Evolutionary conservation across 257 asterid genomes (phyloP), one percentile per base, ranked within the genome.

Genomic region (Orobanche coerulescens): DNA sequence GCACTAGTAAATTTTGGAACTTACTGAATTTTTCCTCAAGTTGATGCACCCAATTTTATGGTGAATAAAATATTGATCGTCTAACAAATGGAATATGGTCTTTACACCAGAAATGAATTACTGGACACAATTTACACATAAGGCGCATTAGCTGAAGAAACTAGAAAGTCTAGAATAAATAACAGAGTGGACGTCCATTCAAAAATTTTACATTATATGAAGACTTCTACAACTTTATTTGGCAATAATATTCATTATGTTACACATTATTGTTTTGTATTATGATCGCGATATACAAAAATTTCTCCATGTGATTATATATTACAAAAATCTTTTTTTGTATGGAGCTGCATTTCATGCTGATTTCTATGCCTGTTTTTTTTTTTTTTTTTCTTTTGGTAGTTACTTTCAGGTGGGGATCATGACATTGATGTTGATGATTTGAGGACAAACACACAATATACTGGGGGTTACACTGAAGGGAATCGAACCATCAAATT

Each of bases 381-480:
- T 16, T 46, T 37, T 9, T 37, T 37, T 9, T 9, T 23, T 46
- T 49, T 43, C 42, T 67, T 10, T 22, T 58, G 65, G 70, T 89
- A 92, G 96, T 77, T 92, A 65, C 94, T 92, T 64, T 84, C 96
- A 11, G 98, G 98, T 33, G 98, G 96, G 64, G 76, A 82, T 65
- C 83, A 82, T 72, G 98, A 88, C 79, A 88, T 88, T 79, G 96
- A 92, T 74, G 86, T 78, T 66, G 90, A 79, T 73, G 96, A 92
- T 73, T 79, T 92, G 78, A 81, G 82, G 79, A 81, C 78, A 73
- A 77, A 86, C 71, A 84, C 98, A 1, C 90, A 84, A 33, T 92
- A 88, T 73, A 86, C 95, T 16, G 98, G 98, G 61, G 98, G 98
- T 61, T 88, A 86, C 73, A 74, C 74, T 33, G 96, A 84, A 76